Base-by-base conservation (phyloP, 2,329 filamentous ascomycete genomes). In the Fusarium robinianum region DNA sequence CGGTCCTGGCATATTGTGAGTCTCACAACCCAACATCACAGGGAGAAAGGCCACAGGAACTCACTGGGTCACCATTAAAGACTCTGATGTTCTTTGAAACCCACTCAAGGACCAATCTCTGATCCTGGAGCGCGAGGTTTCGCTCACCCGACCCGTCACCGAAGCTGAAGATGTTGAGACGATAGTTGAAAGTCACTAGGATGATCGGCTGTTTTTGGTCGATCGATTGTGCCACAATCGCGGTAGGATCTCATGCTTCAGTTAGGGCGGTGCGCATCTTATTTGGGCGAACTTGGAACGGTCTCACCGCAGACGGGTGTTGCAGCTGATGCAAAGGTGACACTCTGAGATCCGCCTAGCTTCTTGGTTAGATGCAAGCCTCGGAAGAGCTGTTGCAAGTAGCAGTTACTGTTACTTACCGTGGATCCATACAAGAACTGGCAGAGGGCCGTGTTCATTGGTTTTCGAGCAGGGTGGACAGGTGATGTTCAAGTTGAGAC, bases 361-460 rank as follows among this genome's bases (percentile, higher is more conserved):
- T n/a, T n/a, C n/a, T n/a, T n/a, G n/a, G n/a, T n/a, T n/a, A n/a
- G 5, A 5, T 5, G 0, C 5, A 0, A 4, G 1, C n/a, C n/a
- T n/a, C n/a, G n/a, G n/a, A n/a, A n/a, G n/a, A n/a, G n/a, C n/a
- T n/a, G n/a, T n/a, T n/a, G n/a, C n/a, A n/a, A 17, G 12, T 5
- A 21, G 5, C n/a, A 14, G 15, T 18, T 34, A 12, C 29, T 15
- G 23, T 14, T n/a, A 1, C 6, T 5, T 51, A 64, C 73, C 73
- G 46, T 76, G 69, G 11, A 76, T 71, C 71, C 72, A 76, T 8
- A 75, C 46, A 7, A 74, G 33, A 8, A 76, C 71, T 1, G 72
- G 73, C 1, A 73, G 37, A 2, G 46, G 41, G 0, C 17, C 31
- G 4, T 33, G 18, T 0, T 7, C 19, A 0, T 32, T 6, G 3